A percentile compares a stretch with the other conserved stretches of the same genome.
Conservation (phyloP, 2,329 filamentous ascomycete species). For the Alternaria arborescens region DNA sequence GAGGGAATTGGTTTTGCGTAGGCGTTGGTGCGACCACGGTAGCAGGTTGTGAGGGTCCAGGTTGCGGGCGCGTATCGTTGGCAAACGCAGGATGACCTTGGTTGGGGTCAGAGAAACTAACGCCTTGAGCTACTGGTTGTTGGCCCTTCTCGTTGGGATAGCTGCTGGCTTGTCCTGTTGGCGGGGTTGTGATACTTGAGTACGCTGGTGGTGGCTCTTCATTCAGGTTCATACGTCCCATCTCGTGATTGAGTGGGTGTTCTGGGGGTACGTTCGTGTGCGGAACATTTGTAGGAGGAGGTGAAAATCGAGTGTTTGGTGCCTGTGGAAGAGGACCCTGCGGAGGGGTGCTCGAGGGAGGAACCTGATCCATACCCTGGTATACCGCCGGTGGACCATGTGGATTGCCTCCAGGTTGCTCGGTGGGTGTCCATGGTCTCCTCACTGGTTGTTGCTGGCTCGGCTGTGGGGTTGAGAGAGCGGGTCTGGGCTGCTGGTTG, state of each 20-base stretch:
- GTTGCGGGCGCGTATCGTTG: conserved; percentile 73
- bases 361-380: conserved; percentile 79
- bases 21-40: conserved; percentile 44
- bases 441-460: conserved; percentile 55
- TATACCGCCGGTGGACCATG: conserved; percentile 93
- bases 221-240: conserved; percentile 80
- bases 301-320: conserved; percentile 34
- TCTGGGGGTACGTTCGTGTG: conserved; percentile 48
- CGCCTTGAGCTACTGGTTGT: conserved; percentile 39
- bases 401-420: conserved; percentile 83
- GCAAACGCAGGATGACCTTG: conserved; percentile 87
- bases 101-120: conserved; percentile 50
- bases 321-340: conserved; percentile 44
- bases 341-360: conserved; percentile 52
- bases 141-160: conserved; percentile 83
- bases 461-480: conserved; percentile 58
- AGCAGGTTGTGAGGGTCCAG: conserved; percentile 52
- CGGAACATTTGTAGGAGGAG: conserved; percentile 33
- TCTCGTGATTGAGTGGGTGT: conserved; percentile 81
- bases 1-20: conserved; percentile 35
- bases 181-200: conserved; percentile 69
- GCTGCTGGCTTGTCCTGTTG: conserved; percentile 56
- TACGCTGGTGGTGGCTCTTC: conserved; percentile 96
- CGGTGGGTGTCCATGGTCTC: conserved; percentile 94
- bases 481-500: conserved; percentile 54